Base-by-base conservation (phyloP, 192 early-diverging fungal genomes). In the Geosiphon pyriformis region DNA sequence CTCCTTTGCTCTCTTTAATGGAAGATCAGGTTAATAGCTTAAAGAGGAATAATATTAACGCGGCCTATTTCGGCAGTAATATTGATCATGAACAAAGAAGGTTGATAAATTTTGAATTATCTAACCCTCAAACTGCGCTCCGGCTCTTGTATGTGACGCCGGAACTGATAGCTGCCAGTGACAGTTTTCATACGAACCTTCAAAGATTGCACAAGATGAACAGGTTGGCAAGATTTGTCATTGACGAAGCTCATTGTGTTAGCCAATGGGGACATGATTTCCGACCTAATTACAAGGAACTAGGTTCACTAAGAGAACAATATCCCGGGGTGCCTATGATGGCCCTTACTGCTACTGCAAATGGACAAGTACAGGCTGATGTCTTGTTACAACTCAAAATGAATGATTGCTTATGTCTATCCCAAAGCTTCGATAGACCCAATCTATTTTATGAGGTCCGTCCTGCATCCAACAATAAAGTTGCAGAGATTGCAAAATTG, bases 251-350 rank as follows among this genome's bases (percentile, higher is more conserved):
- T 1, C 96, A 99, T 69, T 99, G 96, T 71, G 77, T 96, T 18
- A 91, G 88, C 53, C 92, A 96, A 57, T 95, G 93, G 96, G 96
- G 96, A 15, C 96, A 98, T 65, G 95, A 99, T 72, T 99, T 99
- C 77, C 87, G 96, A 33, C 88, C 90, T 0, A 92, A 94, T 68
- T 96, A 94, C 68, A 94, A 89, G 71, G 82, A 84, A 59, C 72
- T 96, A 12, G 85, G 87, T 4, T 67, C 65, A 2, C 81, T 92
- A 31, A 83, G 87, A 67, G 42, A 68, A n/a, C 70, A 71, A 15
- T 98, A 88, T 69, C 88, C 88, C 0, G 78, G 83, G 18, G 79
- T 95, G 0, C 94, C 94, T 0, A 78, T 94, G 17, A 96, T 96
- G 89, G 96, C 96, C 20, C 73, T 98, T 42, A 98, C 95, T 0